Conservation (phyloP, 345 rosid species). For the Hibiscus syriacus region DNA sequence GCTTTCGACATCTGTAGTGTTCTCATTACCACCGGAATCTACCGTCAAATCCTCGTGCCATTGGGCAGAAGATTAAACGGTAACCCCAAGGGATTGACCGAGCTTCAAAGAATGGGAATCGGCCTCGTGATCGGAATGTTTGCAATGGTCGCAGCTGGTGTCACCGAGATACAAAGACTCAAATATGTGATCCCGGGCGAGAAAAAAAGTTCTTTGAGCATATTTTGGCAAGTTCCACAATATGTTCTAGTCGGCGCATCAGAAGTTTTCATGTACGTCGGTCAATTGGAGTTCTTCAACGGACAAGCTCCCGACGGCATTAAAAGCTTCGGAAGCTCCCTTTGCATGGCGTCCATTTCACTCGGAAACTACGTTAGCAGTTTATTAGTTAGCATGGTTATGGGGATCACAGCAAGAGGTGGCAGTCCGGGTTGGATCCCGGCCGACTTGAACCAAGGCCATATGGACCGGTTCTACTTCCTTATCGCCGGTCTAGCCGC, state of each 20-base stretch:
- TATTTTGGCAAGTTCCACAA: slow-evolving; percentile 89
- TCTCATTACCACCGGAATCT: slow-evolving; percentile 57
- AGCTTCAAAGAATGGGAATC: slow-evolving; percentile 83
- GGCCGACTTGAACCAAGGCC: slow-evolving; percentile 54
- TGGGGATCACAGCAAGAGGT: slow-evolving; percentile 52
- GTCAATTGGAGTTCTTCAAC: slow-evolving; percentile 85
- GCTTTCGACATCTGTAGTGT: slow-evolving; percentile 80
- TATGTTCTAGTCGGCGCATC: slow-evolving; percentile 72
- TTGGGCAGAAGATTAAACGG: slow-evolving; percentile 38
- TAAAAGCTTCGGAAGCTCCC: slow-evolving; percentile 91
- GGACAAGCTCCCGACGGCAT: slow-evolving; percentile 89
- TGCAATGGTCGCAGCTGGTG: slow-evolving; percentile 76
- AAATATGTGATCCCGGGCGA: slow-evolving; percentile 32
- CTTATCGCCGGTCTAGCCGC: slow-evolving; percentile 50
- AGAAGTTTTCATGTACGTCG: slow-evolving; percentile 91
- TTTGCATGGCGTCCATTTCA: slow-evolving; percentile 95
- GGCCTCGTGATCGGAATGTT: slow-evolving; percentile 71
- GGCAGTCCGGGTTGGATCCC: slow-evolving; percentile 71
- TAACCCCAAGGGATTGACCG: slow-evolving; percentile 50
- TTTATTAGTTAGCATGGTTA: slow-evolving; percentile 63
- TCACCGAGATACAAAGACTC: slow-evolving; percentile 59
- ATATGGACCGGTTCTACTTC: slow-evolving; percentile 75
- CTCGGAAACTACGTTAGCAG: slow-evolving; percentile 83
- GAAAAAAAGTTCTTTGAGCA: slow-evolving; percentile 52
- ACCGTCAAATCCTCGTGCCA: slow-evolving; percentile 58